Base-by-base conservation (phyloP, 352 stramenopile genomes). In the Phytopythium chamaehyphon region DNA sequence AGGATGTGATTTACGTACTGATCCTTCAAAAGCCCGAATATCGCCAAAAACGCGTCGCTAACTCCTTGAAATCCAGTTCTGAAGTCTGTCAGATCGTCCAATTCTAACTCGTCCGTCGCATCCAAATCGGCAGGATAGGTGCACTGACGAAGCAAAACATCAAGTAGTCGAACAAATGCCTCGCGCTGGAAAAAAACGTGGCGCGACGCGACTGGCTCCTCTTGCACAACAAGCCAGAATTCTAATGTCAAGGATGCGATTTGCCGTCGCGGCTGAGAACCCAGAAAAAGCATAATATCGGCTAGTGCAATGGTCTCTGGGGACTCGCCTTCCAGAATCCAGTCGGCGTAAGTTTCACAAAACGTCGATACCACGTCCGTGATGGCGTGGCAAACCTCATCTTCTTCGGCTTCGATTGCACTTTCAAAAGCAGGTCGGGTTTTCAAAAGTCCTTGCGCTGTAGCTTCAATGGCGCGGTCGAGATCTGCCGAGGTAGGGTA, bases 241-340 rank as follows among this genome's bases (percentile, higher is more conserved):
- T 90, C 79, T 2, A 90, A 63, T 19, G 79, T 86, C 26, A 90
- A 62, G 12, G 75, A 86, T 22, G 79, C 76, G 28, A 90, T 90
- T 54, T 88, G 76, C 7, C 79, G 73, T n/a, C 71, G 75, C 3
- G 76, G 73, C 16, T 88, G 74, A 11, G 67, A 55, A 21, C 72
- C 64, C 19, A 90, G 61, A 43, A 64, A 66, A 16, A 90, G 59
- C 79, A 90, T 83, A 8, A 86, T 45, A 11, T 83, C 66, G 7
- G 66, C 76, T 2, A 88, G 44, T 14, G 61, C 69, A 19, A 66
- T 40, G 15, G 66, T 61, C 62, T 86, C 73, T 1, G 61, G 62
- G 16, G 64, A 37, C 11, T 65, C 49, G 9, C 62, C 76, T 24
- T 80, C 70, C 5, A 90, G 36, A 40, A 90, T 76, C 79, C 79